phyloP scores from a whole-genome alignment of 2,329 filamentous ascomycete species.

The Whalleya microplaca region DNA sequence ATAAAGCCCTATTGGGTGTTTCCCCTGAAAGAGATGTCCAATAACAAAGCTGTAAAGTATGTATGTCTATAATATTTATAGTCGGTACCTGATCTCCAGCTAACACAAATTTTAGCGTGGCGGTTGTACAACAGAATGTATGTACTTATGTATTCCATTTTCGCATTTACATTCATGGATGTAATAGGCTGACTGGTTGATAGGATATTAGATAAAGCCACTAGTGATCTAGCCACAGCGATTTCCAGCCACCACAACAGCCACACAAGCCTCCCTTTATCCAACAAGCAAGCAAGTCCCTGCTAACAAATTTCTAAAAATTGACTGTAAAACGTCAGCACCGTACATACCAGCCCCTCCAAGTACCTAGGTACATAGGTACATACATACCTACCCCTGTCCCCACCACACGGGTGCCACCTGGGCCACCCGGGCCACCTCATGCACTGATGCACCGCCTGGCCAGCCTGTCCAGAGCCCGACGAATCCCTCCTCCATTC shows the following conservation, averaged over 20 bases:
- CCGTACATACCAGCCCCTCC: too few relatives aligned
- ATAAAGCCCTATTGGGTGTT: neutral
- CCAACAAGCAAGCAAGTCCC: constrained; percentile 1
- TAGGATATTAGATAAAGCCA: too few relatives aligned
- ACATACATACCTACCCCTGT: too few relatives aligned
- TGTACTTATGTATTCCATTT: neutral
- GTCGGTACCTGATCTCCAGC: neutral
- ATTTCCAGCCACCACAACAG: neutral
- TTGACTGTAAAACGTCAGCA: neutral
- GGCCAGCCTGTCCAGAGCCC: neutral
- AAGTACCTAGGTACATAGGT: too few relatives aligned
- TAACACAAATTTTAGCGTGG: neutral
- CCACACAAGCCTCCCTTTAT: neutral
- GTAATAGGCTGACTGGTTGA: too few relatives aligned
- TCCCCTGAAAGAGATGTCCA: neutral
- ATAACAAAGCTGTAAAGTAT: neutral
- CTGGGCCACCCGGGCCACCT: too few relatives aligned
- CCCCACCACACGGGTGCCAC: neutral
- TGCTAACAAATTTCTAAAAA: constrained; percentile 6
- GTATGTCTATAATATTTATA: neutral
- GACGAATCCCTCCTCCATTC: neutral
- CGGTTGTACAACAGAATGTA: too few relatives aligned
- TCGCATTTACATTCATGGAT: too few relatives aligned
- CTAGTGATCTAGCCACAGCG: too few relatives aligned
- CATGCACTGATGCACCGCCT: neutral